Evolutionary conservation across 352 stramenopile genomes (phyloP).

Genomic region (Globisporangium echinulatum): DNA sequence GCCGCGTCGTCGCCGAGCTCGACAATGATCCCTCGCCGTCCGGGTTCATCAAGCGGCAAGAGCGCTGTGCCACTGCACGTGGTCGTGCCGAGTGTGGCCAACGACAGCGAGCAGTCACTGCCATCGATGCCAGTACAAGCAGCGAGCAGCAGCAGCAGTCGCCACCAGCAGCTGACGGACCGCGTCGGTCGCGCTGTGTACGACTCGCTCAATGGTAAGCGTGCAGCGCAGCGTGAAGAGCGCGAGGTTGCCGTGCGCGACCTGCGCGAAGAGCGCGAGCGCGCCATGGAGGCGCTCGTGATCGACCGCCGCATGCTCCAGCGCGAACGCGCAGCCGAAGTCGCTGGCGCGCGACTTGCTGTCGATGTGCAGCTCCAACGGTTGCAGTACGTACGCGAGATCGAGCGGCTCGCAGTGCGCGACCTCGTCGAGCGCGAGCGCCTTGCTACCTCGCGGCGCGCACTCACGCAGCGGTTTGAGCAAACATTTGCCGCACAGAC

Average conservation of each 20-base stretch:
- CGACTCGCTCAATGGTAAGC: constrained; percentile 28
- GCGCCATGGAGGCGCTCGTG: constrained; percentile 54
- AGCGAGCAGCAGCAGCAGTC: constrained; percentile 15
- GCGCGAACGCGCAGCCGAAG: constrained; percentile 45
- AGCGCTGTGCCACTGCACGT: constrained; percentile 4
- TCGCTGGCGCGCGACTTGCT: constrained; percentile 52
- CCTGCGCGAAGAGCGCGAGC: constrained; percentile 53
- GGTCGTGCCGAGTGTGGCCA: neutral
- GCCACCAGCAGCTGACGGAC: constrained; percentile 49
- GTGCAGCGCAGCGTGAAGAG: constrained; percentile 30
- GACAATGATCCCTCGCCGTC: constrained; percentile 6
- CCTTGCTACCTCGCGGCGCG: constrained; percentile 24
- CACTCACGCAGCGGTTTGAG: constrained; percentile 51
- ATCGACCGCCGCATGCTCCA: constrained; percentile 65
- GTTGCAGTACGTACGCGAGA: constrained; percentile 45
- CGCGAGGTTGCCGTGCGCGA: constrained; percentile 47
- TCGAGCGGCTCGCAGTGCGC: constrained; percentile 34
- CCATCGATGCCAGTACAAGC: no score
- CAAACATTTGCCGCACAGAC: constrained; percentile 46
- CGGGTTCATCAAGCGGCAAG: neutral
- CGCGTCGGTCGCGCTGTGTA: constrained; percentile 33
- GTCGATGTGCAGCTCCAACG: constrained; percentile 67
- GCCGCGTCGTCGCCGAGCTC: constrained; percentile 1
- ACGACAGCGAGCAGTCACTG: neutral
- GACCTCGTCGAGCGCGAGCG: constrained; percentile 46